These are phyloP conservation scores for Aureobasidium musti DNA, from an alignment of 2,329 filamentous ascomycete species.

Conservation along the genomic window DNA sequence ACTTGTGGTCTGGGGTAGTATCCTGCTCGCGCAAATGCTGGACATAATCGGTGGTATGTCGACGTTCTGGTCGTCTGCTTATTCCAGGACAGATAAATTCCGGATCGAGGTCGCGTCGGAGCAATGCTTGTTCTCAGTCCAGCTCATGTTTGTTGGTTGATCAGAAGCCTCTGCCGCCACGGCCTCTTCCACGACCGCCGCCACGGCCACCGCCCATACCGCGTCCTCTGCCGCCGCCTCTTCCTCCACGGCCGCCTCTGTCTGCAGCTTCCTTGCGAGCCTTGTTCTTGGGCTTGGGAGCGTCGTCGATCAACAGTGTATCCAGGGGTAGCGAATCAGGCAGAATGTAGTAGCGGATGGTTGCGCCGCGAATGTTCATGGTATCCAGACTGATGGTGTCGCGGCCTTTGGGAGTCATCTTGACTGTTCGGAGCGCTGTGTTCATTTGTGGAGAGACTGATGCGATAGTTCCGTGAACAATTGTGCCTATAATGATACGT, in stretches of 20 bases:
- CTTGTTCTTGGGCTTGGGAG: constrained; percentile 99
- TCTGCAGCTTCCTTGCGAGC: constrained; percentile 79
- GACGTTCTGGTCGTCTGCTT: background rate
- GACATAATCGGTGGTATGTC: background rate
- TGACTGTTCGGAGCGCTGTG: constrained; percentile 90
- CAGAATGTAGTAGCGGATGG: constrained; percentile 94
- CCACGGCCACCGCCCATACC: constrained; percentile 40
- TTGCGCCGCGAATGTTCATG: constrained; percentile 95
- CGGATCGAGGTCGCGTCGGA: constrained; percentile 3
- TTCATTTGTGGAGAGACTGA: constrained; percentile 99
- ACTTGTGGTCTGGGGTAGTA: background rate
- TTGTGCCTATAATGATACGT: constrained; percentile 67
- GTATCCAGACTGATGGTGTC: constrained; percentile 87
- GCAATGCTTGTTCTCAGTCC: background rate
- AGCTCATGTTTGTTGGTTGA: background rate
- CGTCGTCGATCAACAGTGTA: constrained; percentile 92
- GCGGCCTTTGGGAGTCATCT: constrained; percentile 90
- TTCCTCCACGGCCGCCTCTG: constrained; percentile 51
- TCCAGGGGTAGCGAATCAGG: constrained; percentile 94
- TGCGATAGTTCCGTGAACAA: constrained; percentile 94
- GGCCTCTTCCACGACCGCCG: constrained; percentile 43
- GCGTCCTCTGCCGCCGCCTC: constrained; percentile 48
- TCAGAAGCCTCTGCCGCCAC: constrained; percentile 34
- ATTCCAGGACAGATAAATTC: background rate
- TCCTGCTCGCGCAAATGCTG: background rate